These are phyloP conservation scores for Nitzschia sp. DNA, from an alignment of 108 stramenopile species.

Conservation along the genomic window DNA sequence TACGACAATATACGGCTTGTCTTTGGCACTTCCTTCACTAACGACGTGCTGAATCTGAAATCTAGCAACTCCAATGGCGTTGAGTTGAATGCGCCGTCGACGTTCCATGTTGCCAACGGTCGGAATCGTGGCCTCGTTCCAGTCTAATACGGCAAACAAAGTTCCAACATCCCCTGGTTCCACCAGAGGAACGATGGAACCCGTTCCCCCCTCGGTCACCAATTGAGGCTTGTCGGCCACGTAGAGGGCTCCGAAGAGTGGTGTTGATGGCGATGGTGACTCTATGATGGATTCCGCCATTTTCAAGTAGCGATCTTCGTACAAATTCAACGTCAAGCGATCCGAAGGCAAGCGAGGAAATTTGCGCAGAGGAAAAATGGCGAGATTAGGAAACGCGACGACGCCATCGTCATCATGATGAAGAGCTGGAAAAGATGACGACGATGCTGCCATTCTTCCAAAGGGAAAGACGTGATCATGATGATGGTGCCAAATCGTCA, in stretches of 20 bases:
- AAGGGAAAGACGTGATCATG: too few relatives aligned
- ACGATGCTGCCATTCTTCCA: too few relatives aligned
- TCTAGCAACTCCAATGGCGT: constrained; percentile 16
- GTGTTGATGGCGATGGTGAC: not conserved
- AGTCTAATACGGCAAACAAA: constrained; percentile 15
- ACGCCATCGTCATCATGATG: too few relatives aligned
- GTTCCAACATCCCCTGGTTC: constrained; percentile 37
- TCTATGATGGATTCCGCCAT: constrained; percentile 30
- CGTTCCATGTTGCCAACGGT: not conserved
- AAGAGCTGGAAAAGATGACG: too few relatives aligned
- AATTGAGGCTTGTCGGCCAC: constrained; percentile 36
- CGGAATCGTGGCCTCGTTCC: constrained; percentile 26
- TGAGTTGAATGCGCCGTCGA: constrained; percentile 35
- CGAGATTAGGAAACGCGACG: too few relatives aligned
- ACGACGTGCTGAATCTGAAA: constrained; percentile 33
- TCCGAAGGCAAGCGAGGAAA: constrained; percentile 37
- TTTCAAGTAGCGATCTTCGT: constrained; percentile 41
- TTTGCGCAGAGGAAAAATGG: constrained; percentile 49
- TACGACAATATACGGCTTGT: not conserved
- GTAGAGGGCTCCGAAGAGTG: constrained; percentile 37
- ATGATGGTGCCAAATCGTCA: too few relatives aligned
- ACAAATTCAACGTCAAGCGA: constrained; percentile 38
- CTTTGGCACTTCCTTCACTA: constrained; percentile 13
- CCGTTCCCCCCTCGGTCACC: constrained; percentile 21
- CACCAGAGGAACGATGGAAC: constrained; percentile 38